Conservation (phyloP, 305 asterid genomes). For the Rubia occidens region DNA sequence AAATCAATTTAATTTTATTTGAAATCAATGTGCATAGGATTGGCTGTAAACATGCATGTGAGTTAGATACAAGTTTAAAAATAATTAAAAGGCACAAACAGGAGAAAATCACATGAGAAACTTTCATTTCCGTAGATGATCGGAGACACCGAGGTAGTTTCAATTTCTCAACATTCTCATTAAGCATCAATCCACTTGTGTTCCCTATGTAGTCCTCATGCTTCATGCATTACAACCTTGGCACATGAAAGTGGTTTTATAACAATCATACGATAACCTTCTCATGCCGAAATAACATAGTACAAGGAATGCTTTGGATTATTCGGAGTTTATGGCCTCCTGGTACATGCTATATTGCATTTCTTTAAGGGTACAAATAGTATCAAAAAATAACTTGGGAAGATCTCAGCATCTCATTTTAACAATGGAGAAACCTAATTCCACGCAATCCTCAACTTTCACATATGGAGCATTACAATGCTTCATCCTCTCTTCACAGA, state of each 20-base stretch:
- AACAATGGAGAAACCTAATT: slow-evolving; percentile 49
- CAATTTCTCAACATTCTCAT: slow-evolving; percentile 42
- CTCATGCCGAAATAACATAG: too few relatives aligned
- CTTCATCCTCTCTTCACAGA: slow-evolving; percentile 19
- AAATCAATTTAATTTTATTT: too few relatives aligned
- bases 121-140: not conserved
- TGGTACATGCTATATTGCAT: slow-evolving; percentile 26
- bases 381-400: slow-evolving; percentile 57
- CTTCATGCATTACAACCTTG: not conserved
- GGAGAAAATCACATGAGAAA: too few relatives aligned
- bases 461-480: slow-evolving; percentile 18
- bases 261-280: too few relatives aligned
- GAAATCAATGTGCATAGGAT: too few relatives aligned
- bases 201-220: slow-evolving; percentile 72
- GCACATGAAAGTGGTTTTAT: slow-evolving; percentile 5
- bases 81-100: too few relatives aligned
- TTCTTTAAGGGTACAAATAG: slow-evolving; percentile 18
- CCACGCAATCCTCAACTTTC: slow-evolving; percentile 43
- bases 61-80: too few relatives aligned
- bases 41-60: too few relatives aligned
- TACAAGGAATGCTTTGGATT: slow-evolving; percentile 63
- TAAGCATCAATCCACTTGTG: slow-evolving; percentile 38
- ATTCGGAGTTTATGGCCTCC: too few relatives aligned
- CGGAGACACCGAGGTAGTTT: slow-evolving; percentile 46
- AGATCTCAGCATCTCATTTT: slow-evolving; percentile 58